Conservation (phyloP, 2,329 filamentous ascomycete genomes). For the Dothidotthia symphoricarpi region DNA sequence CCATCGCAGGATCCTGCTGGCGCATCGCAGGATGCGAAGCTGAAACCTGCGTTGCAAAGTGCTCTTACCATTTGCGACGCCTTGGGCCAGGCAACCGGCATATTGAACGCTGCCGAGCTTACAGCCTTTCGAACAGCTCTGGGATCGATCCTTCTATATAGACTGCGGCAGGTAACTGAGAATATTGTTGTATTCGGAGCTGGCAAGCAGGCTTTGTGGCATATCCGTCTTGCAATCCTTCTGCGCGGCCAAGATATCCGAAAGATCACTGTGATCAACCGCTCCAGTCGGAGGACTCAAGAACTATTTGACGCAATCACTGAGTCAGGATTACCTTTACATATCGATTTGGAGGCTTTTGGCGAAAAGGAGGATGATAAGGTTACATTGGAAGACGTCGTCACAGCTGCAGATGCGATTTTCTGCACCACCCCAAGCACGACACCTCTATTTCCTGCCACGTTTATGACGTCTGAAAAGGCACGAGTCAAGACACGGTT, state of each 20-base stretch:
- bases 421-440: conserved; percentile 52
- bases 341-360: background rate
- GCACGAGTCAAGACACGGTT: conserved; percentile 15
- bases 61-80: conserved; percentile 59
- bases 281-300: conserved; percentile 10
- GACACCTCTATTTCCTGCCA: conserved; percentile 44
- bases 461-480: conserved; percentile 27
- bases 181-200: conserved; percentile 51
- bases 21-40: conserved; percentile 15
- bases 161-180: conserved; percentile 14
- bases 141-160: conserved; percentile 61
- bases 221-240: conserved; percentile 48
- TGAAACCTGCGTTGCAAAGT: conserved; percentile 53
- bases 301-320: conserved; percentile 7
- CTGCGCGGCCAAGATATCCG: conserved; percentile 36
- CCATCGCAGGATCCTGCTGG: conserved; percentile 42
- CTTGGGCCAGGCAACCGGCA: conserved; percentile 59
- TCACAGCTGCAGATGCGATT: conserved; percentile 45
- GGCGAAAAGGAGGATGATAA: conserved; percentile 1
- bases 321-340: conserved; percentile 1
- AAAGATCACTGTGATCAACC: conserved; percentile 27
- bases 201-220: conserved; percentile 53
- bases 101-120: conserved; percentile 70
- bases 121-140: conserved; percentile 81
- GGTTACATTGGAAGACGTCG: conserved; percentile 18